Conservation (phyloP, 805 yeast genomes). For the Candida ipomoeae region DNA sequence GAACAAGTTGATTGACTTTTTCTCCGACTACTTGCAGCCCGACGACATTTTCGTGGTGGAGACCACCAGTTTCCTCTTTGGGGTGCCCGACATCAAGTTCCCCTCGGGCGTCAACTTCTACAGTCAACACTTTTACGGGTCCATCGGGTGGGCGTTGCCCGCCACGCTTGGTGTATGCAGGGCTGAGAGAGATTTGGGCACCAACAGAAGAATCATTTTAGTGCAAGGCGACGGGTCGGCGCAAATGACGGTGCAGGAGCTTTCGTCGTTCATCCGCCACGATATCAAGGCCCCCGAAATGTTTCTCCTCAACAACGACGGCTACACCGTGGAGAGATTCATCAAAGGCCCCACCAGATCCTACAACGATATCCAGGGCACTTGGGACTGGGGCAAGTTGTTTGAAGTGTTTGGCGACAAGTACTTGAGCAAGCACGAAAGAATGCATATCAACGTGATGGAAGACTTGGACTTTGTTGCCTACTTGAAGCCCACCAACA, state of each 20-base stretch:
- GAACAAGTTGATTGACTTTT: slow-evolving; percentile 30
- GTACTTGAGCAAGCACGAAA: slow-evolving; percentile 19
- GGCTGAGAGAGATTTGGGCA: slow-evolving; percentile 57
- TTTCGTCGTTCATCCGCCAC: slow-evolving; percentile 58
- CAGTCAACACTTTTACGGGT: slow-evolving; percentile 73
- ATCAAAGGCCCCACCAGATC: slow-evolving; percentile 72
- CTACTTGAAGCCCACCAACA: slow-evolving; percentile 12
- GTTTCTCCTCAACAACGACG: slow-evolving; percentile 75
- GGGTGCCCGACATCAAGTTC: slow-evolving; percentile 61
- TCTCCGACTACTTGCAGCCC: slow-evolving; percentile 39
- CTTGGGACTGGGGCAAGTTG: slow-evolving; percentile 77
- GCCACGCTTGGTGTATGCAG: slow-evolving; percentile 78
- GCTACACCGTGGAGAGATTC: slow-evolving; percentile 86
- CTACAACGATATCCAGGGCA: slow-evolving; percentile 77
- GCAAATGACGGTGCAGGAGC: slow-evolving; percentile 89
- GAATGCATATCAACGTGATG: slow-evolving; percentile 18
- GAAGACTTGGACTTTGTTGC: slow-evolving; percentile 20
- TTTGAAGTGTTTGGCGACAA: slow-evolving; percentile 61
- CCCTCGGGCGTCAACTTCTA: slow-evolving; percentile 50
- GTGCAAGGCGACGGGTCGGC: slow-evolving; percentile 94
- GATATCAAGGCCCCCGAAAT: slow-evolving; percentile 58
- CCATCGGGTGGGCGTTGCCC: slow-evolving; percentile 88
- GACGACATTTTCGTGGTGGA: slow-evolving; percentile 75
- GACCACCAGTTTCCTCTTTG: slow-evolving; percentile 81
- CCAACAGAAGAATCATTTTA: slow-evolving; percentile 55